phyloP scores from a whole-genome alignment of 2,329 filamentous ascomycete species.

The Furcasterigmium sp. region DNA sequence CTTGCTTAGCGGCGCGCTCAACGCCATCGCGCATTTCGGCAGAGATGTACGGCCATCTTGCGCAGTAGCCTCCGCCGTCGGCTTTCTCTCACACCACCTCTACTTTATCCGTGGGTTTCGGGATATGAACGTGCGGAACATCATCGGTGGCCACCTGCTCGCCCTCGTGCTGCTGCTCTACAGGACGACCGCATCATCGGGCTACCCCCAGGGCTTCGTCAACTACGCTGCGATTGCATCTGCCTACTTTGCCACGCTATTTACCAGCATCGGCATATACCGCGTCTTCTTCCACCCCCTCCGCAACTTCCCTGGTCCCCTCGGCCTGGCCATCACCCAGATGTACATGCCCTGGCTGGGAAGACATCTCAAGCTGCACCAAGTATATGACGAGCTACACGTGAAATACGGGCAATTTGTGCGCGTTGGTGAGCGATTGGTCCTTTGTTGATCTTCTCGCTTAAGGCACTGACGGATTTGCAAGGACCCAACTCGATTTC shows the following conservation, averaged over 20 bases:
- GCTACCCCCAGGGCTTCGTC: background rate
- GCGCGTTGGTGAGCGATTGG: constrained; percentile 11
- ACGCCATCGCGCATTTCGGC: background rate
- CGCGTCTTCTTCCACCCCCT: constrained; percentile 14
- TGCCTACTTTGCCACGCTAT: constrained; percentile 8
- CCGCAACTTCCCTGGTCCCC: constrained; percentile 12
- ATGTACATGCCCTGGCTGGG: constrained; percentile 7
- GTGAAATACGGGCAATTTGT: constrained; percentile 12
- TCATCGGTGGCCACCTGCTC: constrained; percentile 2
- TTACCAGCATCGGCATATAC: constrained; percentile 19
- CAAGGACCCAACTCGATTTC: constrained; percentile 17
- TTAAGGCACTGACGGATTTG: too few relatives aligned
- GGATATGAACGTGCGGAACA: background rate
- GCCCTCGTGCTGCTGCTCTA: background rate
- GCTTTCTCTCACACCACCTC: constrained; percentile 8
- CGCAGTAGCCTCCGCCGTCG: constrained; percentile 1
- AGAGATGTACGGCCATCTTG: background rate
- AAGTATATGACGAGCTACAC: constrained; percentile 2
- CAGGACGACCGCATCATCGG: background rate
- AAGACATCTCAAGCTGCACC: constrained; percentile 6
- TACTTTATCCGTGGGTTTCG: constrained; percentile 7
- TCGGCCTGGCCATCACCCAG: constrained; percentile 10
- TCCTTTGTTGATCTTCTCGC: background rate
- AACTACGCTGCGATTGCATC: constrained; percentile 1
- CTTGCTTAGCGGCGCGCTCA: background rate